Evolutionary conservation across 2,329 filamentous ascomycete species (phyloP), one percentile per base, ranked within the genome.

Genomic region (Diaporthe humulicola): DNA sequence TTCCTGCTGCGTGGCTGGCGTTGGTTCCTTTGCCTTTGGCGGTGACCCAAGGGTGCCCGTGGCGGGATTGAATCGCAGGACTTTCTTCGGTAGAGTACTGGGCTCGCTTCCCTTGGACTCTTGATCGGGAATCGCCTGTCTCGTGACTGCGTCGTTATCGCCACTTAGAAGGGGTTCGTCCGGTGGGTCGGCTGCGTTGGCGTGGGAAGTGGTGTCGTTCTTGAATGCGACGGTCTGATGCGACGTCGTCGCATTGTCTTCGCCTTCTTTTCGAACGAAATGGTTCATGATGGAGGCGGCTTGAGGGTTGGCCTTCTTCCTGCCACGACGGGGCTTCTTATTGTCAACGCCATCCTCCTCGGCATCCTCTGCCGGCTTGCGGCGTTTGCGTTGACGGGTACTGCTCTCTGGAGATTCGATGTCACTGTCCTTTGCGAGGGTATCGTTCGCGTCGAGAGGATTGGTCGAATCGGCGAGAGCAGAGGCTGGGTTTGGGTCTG

Each of bases 21-120:
- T 76, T 28, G 76, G 64, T 1, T 80, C 79, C 77, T 91, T 93
- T 4, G 86, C 84, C 64, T 87, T 89, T 0, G 91, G 91, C 0
- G 91, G 90, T 6, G 90, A 90, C 5, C 90, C 90, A 67, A 92
- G 87, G 2, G 90, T 93, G 7, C 91, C 90, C 1, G 90, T 92
- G 75, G 87, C 89, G 1, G 86, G 85, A 76, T 93, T 92, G 78
- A 92, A 86, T 75, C 85, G 87, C 28, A 92, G 81, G 0, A 92
- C 77, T 76, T 89, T 91, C 57, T 84, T 86, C 0, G 86, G 83
- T 70, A 15, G 74, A 38, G 9, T 70, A 72, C 25, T 64, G 56
- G 25, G 66, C 3, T 70, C 58, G 4, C 3, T 28, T 25, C 3
- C 48, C 42, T 52, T 50, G 17, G 17, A 28, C 2, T 40, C 52